Evolutionary conservation across 768 basidiomycete species (phyloP).

Genomic region (Lactifluus hygrophoroides): DNA sequence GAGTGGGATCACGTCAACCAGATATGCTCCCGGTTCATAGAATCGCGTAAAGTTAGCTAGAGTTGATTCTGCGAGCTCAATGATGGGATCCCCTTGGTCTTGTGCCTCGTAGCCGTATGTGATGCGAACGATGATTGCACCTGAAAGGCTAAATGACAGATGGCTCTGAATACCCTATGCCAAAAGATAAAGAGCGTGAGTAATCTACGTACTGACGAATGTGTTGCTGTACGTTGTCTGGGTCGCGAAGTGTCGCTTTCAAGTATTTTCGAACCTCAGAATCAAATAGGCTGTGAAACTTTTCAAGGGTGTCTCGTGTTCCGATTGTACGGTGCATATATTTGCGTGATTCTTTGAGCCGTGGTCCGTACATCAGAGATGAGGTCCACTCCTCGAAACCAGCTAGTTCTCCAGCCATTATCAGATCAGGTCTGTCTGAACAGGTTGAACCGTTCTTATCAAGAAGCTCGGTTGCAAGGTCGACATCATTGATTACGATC

Average conservation of each 20-base stretch:
- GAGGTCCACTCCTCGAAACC: not conserved
- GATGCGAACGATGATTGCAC: constrained; percentile 20
- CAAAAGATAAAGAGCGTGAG: not conserved
- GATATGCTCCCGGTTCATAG: not conserved
- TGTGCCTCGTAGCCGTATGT: constrained; percentile 21
- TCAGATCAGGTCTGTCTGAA: not conserved
- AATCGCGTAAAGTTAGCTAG: not conserved
- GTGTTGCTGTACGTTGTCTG: not conserved
- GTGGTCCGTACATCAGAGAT: not conserved
- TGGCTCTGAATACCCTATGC: not conserved
- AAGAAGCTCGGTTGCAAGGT: not conserved
- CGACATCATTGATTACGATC: not conserved
- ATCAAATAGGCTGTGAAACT: not conserved
- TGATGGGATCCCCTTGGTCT: not conserved
- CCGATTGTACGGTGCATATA: not conserved
- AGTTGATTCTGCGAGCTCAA: not conserved
- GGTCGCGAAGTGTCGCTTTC: not conserved
- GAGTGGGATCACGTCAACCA: not conserved
- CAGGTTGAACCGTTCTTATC: not conserved
- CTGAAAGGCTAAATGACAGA: constrained; percentile 5
- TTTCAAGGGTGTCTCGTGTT: not conserved
- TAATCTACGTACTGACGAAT: not conserved
- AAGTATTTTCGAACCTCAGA: not conserved
- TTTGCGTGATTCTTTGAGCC: not conserved
- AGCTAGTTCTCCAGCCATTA: constrained; percentile 2